These are phyloP conservation scores for Paecilomyces fulvus DNA, from an alignment of 2,329 filamentous ascomycete species.

Conservation along the genomic window DNA sequence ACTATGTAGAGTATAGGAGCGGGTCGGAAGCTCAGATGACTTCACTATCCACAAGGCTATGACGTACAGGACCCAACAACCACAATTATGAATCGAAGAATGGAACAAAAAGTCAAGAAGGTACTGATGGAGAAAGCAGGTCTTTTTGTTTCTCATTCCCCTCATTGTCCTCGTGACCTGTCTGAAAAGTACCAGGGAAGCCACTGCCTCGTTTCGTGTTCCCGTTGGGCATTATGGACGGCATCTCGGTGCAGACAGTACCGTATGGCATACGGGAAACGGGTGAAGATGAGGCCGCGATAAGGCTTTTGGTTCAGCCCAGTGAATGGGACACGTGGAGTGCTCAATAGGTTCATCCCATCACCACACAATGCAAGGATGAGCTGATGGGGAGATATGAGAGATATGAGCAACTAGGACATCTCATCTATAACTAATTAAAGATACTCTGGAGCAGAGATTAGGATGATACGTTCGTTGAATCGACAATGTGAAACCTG, in stretches of 20 bases:
- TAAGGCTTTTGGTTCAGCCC: neutral
- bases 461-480: neutral
- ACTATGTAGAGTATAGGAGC: neutral
- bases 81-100: neutral
- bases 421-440: no score
- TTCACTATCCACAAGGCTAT: neutral
- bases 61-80: neutral
- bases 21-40: neutral
- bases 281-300: neutral
- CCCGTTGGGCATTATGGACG: neutral
- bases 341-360: neutral
- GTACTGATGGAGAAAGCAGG: neutral
- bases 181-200: neutral
- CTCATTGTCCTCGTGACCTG: neutral
- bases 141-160: neutral
- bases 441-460: neutral
- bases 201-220: neutral
- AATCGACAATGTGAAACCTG: neutral
- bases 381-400: neutral
- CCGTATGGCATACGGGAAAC: neutral
- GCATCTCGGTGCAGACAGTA: neutral
- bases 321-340: neutral
- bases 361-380: neutral
- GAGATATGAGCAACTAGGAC: no score
- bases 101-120: neutral